These are phyloP conservation scores for Hypocreales sp. DNA, from an alignment of 2,329 filamentous ascomycete species.

Conservation along the genomic window DNA sequence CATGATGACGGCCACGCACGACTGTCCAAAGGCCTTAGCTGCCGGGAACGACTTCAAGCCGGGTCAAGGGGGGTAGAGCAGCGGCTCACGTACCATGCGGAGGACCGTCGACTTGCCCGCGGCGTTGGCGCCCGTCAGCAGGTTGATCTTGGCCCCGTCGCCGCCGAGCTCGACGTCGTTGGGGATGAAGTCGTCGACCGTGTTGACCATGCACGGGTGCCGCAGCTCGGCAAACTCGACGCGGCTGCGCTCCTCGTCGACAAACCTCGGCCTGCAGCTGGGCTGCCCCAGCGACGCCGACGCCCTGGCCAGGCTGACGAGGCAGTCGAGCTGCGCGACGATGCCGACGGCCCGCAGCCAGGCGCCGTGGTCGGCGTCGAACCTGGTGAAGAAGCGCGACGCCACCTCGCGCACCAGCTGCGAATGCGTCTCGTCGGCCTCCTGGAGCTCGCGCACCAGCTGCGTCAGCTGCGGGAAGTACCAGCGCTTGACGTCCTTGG, in stretches of 20 bases:
- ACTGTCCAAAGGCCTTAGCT: slow-evolving; percentile 30
- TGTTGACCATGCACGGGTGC: slow-evolving; percentile 86
- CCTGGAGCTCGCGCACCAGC: slow-evolving; percentile 76
- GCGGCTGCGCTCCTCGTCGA: slow-evolving; percentile 69
- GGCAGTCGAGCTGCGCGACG: slow-evolving; percentile 82
- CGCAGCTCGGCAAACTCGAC: slow-evolving; percentile 87
- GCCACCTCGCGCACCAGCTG: slow-evolving; percentile 84
- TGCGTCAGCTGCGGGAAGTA: slow-evolving; percentile 75
- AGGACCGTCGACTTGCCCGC: slow-evolving; percentile 94
- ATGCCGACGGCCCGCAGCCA: slow-evolving; percentile 89
- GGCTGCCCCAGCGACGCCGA: slow-evolving; percentile 73
- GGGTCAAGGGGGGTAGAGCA: too few species aligned
- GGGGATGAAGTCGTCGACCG: slow-evolving; percentile 87
- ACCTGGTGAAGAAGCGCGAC: slow-evolving; percentile 68
- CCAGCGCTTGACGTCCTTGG: slow-evolving; percentile 78
- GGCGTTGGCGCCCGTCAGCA: slow-evolving; percentile 91
- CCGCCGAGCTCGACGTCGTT: slow-evolving; percentile 87
- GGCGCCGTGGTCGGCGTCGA: slow-evolving; percentile 69
- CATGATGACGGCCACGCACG: slow-evolving; percentile 92
- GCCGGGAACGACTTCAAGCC: too few species aligned
- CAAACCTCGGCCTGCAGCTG: slow-evolving; percentile 76
- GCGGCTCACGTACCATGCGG: slow-evolving; percentile 76
- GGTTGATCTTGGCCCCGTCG: slow-evolving; percentile 63
- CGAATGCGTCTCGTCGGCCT: slow-evolving; percentile 84
- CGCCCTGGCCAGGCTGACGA: slow-evolving; percentile 83